phyloP scores from a whole-genome alignment of 2,329 filamentous ascomycete genomes.

The Colletotrichum noveboracense region DNA sequence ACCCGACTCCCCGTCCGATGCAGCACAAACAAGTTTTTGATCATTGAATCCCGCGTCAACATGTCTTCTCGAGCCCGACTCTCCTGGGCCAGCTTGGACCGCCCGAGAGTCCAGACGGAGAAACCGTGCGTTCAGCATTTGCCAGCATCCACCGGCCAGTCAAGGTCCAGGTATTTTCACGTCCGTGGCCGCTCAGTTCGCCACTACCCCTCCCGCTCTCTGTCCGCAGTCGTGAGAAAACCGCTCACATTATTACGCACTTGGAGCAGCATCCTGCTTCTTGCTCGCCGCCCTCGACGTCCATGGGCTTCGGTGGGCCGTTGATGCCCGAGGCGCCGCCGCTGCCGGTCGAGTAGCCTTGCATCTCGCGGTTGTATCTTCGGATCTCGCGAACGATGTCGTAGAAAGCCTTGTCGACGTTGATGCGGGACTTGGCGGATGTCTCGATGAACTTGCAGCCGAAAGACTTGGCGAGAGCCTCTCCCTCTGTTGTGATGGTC shows the following conservation, averaged over 20 bases:
- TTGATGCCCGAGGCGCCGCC: slow-evolving; percentile 66
- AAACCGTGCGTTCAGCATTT: slow-evolving; percentile 15
- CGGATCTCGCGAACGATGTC: slow-evolving; percentile 98
- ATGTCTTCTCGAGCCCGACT: slow-evolving; percentile 11
- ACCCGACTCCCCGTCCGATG: slow-evolving; percentile 44
- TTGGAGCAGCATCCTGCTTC: slow-evolving; percentile 83
- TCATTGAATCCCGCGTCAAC: slow-evolving; percentile 15
- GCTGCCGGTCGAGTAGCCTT: slow-evolving; percentile 78
- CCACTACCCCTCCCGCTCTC: background rate
- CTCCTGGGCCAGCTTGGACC: slow-evolving; percentile 12
- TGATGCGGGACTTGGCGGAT: slow-evolving; percentile 96
- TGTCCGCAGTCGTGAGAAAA: background rate
- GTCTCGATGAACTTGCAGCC: slow-evolving; percentile 99
- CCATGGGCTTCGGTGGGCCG: slow-evolving; percentile 75
- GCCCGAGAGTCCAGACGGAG: slow-evolving; percentile 10
- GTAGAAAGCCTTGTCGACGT: slow-evolving; percentile 98
- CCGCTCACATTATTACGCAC: slow-evolving; percentile 83
- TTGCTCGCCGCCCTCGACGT: slow-evolving; percentile 72
- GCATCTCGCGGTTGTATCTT: slow-evolving; percentile 98
- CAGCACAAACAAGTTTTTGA: slow-evolving; percentile 33
- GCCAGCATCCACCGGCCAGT: slow-evolving; percentile 11
- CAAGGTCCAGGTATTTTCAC: slow-evolving; percentile 12
- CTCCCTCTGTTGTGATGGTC: slow-evolving; percentile 72
- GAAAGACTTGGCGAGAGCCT: slow-evolving; percentile 84
- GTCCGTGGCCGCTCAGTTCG: slow-evolving; percentile 3